A percentile compares a stretch with the other conserved stretches of the same genome.
Conservation (phyloP, 345 rosid genomes). For the Cardiospermum halicacabum region DNA sequence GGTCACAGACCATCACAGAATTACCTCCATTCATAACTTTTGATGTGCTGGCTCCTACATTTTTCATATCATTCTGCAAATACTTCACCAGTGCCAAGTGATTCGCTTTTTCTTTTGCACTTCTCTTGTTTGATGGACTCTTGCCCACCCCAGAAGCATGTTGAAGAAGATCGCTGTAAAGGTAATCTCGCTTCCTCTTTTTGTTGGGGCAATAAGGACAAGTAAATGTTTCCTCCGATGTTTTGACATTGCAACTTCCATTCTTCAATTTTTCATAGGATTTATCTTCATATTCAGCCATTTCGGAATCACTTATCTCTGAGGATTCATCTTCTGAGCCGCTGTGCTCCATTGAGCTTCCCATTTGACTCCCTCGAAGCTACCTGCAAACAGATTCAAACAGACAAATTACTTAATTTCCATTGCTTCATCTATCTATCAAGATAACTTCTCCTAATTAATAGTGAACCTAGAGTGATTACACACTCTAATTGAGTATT, state of each 20-base stretch:
- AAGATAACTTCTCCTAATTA: background rate
- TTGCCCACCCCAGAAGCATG: slow-evolving; percentile 97
- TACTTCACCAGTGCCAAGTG: slow-evolving; percentile 82
- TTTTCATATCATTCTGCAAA: slow-evolving; percentile 48
- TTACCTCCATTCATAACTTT: slow-evolving; percentile 24
- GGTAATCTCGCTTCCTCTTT: slow-evolving; percentile 60
- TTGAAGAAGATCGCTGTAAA: slow-evolving; percentile 69
- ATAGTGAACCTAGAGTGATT: background rate
- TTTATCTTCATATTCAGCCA: slow-evolving; percentile 42
- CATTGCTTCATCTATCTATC: too few relatives aligned
- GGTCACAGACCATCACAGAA: slow-evolving; percentile 35
- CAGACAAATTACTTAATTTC: too few relatives aligned
- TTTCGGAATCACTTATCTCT: slow-evolving; percentile 46
- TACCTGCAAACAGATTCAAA: slow-evolving; percentile 1
- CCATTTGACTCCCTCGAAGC: slow-evolving; percentile 3
- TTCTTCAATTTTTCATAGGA: slow-evolving; percentile 67
- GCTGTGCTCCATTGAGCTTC: slow-evolving; percentile 17
- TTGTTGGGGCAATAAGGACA: slow-evolving; percentile 83
- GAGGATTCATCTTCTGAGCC: slow-evolving; percentile 33
- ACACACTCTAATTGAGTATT: too few relatives aligned
- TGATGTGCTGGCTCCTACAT: slow-evolving; percentile 30
- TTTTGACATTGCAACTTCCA: slow-evolving; percentile 53
- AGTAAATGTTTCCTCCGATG: slow-evolving; percentile 48
- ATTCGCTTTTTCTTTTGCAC: slow-evolving; percentile 62
- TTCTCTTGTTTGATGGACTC: slow-evolving; percentile 69